These are phyloP conservation scores for Citrus maxima DNA, from an alignment of 345 rosid genomes.

Conservation along the genomic window DNA sequence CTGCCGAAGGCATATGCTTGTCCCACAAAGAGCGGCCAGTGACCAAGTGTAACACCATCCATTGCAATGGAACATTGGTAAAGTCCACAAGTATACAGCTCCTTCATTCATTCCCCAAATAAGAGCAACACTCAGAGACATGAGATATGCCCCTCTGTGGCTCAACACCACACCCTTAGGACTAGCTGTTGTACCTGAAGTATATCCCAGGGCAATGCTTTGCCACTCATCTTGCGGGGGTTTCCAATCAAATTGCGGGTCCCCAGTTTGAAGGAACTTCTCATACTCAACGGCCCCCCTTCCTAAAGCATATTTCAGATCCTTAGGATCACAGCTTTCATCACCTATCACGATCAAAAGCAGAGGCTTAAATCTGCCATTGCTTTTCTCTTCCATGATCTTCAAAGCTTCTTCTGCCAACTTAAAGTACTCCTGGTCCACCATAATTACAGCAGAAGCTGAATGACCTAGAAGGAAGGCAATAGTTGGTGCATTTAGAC, in stretches of 20 bases:
- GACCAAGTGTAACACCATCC: conserved; percentile 96
- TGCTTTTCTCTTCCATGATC: conserved; percentile 50
- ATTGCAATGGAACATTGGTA: conserved; percentile 94
- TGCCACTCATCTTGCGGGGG: conserved; percentile 97
- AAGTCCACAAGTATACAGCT: conserved; percentile 85
- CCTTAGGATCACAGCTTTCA: conserved; percentile 57
- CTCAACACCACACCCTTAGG: conserved; percentile 88
- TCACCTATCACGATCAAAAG: conserved; percentile 76
- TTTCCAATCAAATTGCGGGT: conserved; percentile 69
- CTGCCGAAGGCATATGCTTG: conserved; percentile 67
- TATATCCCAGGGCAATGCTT: conserved; percentile 88
- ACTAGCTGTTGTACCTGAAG: conserved; percentile 92
- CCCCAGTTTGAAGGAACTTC: conserved; percentile 68
- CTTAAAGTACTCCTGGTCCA: conserved; percentile 79
- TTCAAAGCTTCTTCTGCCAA: conserved; percentile 76
- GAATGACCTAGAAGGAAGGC: conserved; percentile 92
- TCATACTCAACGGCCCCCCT: conserved; percentile 85
- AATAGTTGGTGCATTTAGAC: conserved; percentile 66
- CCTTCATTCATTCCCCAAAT: conserved; percentile 94
- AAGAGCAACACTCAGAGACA: conserved; percentile 62
- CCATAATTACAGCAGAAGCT: conserved; percentile 57
- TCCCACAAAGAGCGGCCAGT: conserved; percentile 75
- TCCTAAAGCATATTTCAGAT: conserved; percentile 48
- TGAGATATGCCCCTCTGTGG: conserved; percentile 88
- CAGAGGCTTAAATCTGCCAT: conserved; percentile 48